Percentiles rank a stretch among this genome's conserved stretches.
Conservation (phyloP, 176 grass and related monocot species). For the Aegilops sharonensis region DNA sequence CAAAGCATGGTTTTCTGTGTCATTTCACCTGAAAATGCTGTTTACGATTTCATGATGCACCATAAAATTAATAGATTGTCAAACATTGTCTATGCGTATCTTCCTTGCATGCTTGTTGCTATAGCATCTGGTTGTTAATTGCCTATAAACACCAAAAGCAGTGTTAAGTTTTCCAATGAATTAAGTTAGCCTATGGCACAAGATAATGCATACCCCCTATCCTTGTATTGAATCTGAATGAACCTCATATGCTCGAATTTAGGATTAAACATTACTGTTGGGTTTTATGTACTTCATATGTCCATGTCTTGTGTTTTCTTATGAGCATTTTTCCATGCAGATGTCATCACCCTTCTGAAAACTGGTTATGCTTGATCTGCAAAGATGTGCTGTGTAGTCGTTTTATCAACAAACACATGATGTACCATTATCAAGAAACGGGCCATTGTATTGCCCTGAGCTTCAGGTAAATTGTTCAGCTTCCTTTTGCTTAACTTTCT, state of each 20-base stretch:
- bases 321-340: slow-evolving; percentile 35
- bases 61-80: not conserved
- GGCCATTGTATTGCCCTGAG: slow-evolving; percentile 80
- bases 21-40: not conserved
- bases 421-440: slow-evolving; percentile 71
- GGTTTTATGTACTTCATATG: not conserved
- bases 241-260: not conserved
- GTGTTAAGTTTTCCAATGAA: not conserved
- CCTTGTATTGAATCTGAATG: not conserved
- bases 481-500: not conserved
- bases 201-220: not conserved
- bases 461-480: slow-evolving; percentile 54
- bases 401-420: slow-evolving; percentile 98
- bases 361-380: slow-evolving; percentile 92
- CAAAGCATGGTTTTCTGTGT: not conserved
- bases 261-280: not conserved
- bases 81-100: not conserved
- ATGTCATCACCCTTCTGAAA: slow-evolving; percentile 82
- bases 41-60: not conserved
- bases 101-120: not conserved
- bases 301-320: slow-evolving; percentile 5
- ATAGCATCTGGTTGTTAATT: not conserved
- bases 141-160: not conserved
- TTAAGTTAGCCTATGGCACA: not conserved
- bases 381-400: slow-evolving; percentile 94